Evolutionary conservation across 495 filamentous ascomycete species (phyloP), one percentile per base, ranked within the genome.

Genomic region (Mycothermus thermophilus): DNA sequence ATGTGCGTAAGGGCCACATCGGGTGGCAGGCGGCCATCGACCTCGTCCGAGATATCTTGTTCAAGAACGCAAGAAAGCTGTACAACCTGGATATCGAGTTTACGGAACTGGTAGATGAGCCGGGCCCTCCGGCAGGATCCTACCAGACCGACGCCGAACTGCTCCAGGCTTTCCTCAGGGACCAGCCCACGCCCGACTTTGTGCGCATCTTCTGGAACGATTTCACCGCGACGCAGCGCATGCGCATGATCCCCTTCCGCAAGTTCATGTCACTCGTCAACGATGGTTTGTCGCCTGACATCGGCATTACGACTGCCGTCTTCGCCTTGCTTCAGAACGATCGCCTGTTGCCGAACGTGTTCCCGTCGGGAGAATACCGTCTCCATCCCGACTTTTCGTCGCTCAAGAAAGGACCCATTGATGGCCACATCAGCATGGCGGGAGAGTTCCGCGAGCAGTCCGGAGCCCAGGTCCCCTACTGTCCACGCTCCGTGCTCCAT

Each of bases 161-260:
- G 1, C 37, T 51, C 17, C 67, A 66, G 27, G 74, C 75, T 57
- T 70, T 80, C 64, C 60, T 65, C 11, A 75, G 72, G 39, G 67
- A 77, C 45, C 79, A 80, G 57, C 68, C 66, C 21, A 66, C 68
- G 7, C 80, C 77, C 0, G 75, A 80, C 48, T 73, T 71, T 46
- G 73, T 83, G 25, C 75, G 80, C 36, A 65, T 90, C 33, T 77
- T 83, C 56, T 92, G 78, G 72, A 54, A 83, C 18, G 85, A 92
- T 51, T 84, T 81, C 51, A 87, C 81, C 5, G 72, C 71, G 9
- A 74, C 67, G 2, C 46, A 72, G 0, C 72, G 80, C n/a, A 64
- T 75, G 25, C 74, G 83, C 0, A 63, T 88, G 35, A 52, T 93
- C 6, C 81, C 83, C 0, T 63, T 84, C 15, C 56, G 59, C 2